Percentiles rank a stretch among this genome's conserved stretches.
phyloP scores from a whole-genome alignment of 495 filamentous ascomycete genomes.

The Trichocladium antarcticum region DNA sequence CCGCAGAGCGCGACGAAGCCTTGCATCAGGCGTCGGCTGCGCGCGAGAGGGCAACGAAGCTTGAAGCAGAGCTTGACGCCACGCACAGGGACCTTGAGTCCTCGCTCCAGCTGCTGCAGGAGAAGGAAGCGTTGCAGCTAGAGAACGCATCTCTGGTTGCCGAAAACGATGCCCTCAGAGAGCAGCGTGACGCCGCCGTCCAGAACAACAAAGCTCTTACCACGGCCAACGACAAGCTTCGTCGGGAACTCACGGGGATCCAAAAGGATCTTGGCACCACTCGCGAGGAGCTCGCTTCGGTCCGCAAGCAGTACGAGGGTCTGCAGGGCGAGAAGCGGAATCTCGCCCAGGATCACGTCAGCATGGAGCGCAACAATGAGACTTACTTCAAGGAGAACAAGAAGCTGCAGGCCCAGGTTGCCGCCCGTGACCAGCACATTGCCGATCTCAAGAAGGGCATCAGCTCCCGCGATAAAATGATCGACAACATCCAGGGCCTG shows the following conservation, averaged over 20 bases:
- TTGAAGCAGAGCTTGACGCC: conserved; percentile 32
- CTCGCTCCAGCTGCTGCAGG: conserved; percentile 22
- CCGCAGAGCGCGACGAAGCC: conserved; percentile 38
- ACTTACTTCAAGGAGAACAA: conserved; percentile 38
- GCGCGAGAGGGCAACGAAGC: conserved; percentile 33
- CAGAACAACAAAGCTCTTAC: conserved; percentile 20
- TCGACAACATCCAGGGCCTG: conserved; percentile 25
- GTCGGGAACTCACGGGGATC: conserved; percentile 25
- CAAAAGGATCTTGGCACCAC: conserved; percentile 28
- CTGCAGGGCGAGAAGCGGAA: conserved; percentile 30
- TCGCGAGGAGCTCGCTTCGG: conserved; percentile 27
- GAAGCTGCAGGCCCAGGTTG: conserved; percentile 32
- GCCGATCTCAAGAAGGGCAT: conserved; percentile 28
- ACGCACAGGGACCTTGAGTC: conserved; percentile 30
- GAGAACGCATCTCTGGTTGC: conserved; percentile 28
- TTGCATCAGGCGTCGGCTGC: conserved; percentile 33
- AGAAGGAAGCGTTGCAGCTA: conserved; percentile 24
- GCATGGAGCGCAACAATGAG: conserved; percentile 38
- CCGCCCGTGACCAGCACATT: conserved; percentile 28
- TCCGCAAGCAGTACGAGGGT: conserved; percentile 23
- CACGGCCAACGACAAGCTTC: conserved; percentile 28
- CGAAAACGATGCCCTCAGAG: conserved; percentile 25
- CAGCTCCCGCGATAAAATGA: conserved; percentile 24
- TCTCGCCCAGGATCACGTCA: conserved; percentile 32
- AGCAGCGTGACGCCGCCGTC: conserved; percentile 19